phyloP scores from a whole-genome alignment of 352 stramenopile genomes.

The Plasmopara muralis region DNA sequence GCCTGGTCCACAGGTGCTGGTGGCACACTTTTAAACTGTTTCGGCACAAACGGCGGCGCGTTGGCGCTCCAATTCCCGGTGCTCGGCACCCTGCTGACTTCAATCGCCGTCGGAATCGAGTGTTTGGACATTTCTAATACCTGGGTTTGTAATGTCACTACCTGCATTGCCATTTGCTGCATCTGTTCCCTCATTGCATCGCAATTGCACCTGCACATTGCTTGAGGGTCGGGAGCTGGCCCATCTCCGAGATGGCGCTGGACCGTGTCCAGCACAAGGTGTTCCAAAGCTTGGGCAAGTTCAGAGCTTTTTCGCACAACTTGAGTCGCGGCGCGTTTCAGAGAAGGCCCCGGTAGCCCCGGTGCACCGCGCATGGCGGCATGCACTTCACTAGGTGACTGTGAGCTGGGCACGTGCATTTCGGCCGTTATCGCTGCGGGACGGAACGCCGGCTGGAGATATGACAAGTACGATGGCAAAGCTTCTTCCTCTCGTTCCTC shows the following conservation, averaged over 20 bases:
- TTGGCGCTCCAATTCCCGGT: conserved; percentile 21
- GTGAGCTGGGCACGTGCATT: conserved; percentile 1
- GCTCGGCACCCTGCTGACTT: conserved; percentile 4
- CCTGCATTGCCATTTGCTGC: conserved; percentile 41
- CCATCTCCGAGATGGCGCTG: conserved; percentile 10
- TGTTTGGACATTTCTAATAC: conserved; percentile 28
- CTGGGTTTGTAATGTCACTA: conserved; percentile 45
- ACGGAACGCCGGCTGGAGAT: conserved; percentile 47
- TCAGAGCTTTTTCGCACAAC: conserved; percentile 51
- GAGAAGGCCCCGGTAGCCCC: conserved; percentile 10
- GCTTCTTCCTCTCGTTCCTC: conserved; percentile 70
- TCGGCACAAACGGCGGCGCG: conserved; percentile 26
- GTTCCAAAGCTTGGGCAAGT: conserved; percentile 52
- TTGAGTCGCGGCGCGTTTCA: conserved; percentile 6
- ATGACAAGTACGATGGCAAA: conserved; percentile 64
- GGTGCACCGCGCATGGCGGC: conserved; percentile 11
- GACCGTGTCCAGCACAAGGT: conserved; percentile 39
- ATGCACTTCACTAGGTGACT: conserved; percentile 7
- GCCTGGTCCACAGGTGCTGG: conserved; percentile 8
- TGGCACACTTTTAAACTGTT: conserved; percentile 15
- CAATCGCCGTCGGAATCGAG: conserved; percentile 11
- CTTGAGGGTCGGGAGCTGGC: conserved; percentile 2
- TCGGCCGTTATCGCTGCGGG: conserved; percentile 14
- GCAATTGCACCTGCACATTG: conserved; percentile 30
- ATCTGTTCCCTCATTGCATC: conserved; percentile 38